phyloP scores from a whole-genome alignment of 2,329 filamentous ascomycete species.

The Allantophomopsis lycopodina region DNA sequence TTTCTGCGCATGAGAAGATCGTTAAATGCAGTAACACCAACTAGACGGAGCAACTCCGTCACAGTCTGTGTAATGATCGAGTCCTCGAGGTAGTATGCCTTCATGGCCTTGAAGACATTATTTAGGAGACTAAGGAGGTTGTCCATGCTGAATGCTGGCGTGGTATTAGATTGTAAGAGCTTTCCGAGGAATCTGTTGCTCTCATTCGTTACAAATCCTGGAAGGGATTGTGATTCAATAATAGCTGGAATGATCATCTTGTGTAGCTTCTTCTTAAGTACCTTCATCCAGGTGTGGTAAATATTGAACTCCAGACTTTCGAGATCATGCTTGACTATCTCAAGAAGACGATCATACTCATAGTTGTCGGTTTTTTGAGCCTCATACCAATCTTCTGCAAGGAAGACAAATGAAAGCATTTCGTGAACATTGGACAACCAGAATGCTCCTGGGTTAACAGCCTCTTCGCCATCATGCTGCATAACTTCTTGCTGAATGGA shows the following conservation, averaged over 20 bases:
- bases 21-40: slow-evolving; percentile 97
- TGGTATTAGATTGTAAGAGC: slow-evolving; percentile 77
- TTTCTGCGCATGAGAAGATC: slow-evolving; percentile 95
- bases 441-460: slow-evolving; percentile 93
- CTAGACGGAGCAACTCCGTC: slow-evolving; percentile 81
- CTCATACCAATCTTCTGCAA: slow-evolving; percentile 99
- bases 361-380: slow-evolving; percentile 99
- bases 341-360: slow-evolving; percentile 91
- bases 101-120: slow-evolving; percentile 97
- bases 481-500: slow-evolving; percentile 99
- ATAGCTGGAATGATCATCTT: slow-evolving; percentile 99
- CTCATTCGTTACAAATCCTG: slow-evolving; percentile 97
- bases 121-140: slow-evolving; percentile 91
- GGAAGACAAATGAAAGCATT: slow-evolving; percentile 98
- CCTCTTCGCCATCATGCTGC: slow-evolving; percentile 95
- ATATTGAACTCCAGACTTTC: slow-evolving; percentile 99
- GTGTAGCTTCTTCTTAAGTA: slow-evolving; percentile 95
- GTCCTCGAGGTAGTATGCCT: slow-evolving; percentile 94
- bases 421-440: slow-evolving; percentile 99
- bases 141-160: slow-evolving; percentile 98
- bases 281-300: slow-evolving; percentile 99
- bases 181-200: slow-evolving; percentile 97
- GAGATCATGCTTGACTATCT: slow-evolving; percentile 98
- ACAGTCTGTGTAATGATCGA: slow-evolving; percentile 92
- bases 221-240: slow-evolving; percentile 95